Evolutionary conservation across 192 early-diverging fungal genomes (phyloP), one percentile per base, ranked within the genome.

Genomic region (Coemansia guatemalensis): DNA sequence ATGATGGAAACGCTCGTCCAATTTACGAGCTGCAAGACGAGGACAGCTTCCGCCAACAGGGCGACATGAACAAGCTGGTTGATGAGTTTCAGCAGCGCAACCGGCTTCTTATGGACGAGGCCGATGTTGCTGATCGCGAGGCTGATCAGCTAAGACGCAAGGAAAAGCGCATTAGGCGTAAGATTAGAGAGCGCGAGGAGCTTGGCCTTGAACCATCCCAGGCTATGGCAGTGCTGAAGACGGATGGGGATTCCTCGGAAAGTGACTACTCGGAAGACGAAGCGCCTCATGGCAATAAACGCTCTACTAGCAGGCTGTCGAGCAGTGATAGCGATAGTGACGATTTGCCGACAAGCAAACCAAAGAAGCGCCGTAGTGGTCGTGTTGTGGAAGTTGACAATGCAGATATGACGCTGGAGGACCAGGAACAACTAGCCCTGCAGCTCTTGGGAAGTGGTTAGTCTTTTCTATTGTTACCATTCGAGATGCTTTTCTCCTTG

Each of bases 21-120:
- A 60, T 89, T 9, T 93, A 94, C 61, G 85, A 90, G 74, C 75
- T 99, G 54, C 83, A 95, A 74, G 83, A 88, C 49, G 89, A 96
- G 56, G 84, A 83, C 29, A 87, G 87, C 23, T 98, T 97, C 84
- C 88, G 86, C 56, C 73, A 85, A 51, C 84, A 88, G 62, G 90
- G 90, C 32, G 86, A 87, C 56, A 75, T 94, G 26, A 65, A 78
- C 24, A 68, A 75, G 17, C 86, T 88, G 53, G 85, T 87, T 27
- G 68, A 84, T n/a, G 81, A 86, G 44, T 92, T 90, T 78, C 74
- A 97, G 65, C 84, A 87, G 63, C 85, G 86, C 56, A 82, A 85
- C 62, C 82, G 71, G n/a, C 63, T 64, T 30, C 75, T 81, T 5
- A 92, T 98, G 90, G 83, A 86, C 27, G 71, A 81, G 23, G 90